These are phyloP conservation scores for Prunus yedoensis DNA, from an alignment of 331 rosid species.

Conservation along the genomic window DNA sequence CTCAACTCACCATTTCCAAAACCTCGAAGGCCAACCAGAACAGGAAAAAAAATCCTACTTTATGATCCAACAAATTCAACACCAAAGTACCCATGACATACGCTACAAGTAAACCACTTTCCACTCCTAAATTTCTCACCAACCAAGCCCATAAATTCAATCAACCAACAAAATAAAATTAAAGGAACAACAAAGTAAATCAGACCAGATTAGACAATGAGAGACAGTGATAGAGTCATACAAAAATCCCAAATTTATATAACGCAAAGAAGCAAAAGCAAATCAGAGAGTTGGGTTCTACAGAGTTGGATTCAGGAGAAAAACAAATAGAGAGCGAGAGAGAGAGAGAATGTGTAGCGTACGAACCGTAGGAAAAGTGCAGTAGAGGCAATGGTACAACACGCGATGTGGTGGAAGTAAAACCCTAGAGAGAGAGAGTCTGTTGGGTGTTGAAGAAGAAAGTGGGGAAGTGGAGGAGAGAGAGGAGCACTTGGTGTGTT, in stretches of 20 bases:
- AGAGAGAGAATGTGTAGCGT: slow-evolving; percentile 10
- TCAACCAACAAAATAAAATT: slow-evolving; percentile 3
- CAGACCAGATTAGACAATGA: slow-evolving; percentile 5
- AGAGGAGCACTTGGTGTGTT: slow-evolving; percentile 47
- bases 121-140: slow-evolving; percentile 3
- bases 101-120: neutral
- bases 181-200: slow-evolving; percentile 5
- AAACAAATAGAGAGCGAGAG: slow-evolving; percentile 7
- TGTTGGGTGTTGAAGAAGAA: slow-evolving; percentile 6
- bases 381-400: slow-evolving; percentile 1
- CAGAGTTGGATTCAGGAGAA: slow-evolving; percentile 9
- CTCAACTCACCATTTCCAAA: slow-evolving; percentile 6
- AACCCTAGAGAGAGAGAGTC: slow-evolving; percentile 41
- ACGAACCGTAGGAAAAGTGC: slow-evolving; percentile 10
- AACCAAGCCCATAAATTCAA: slow-evolving; percentile 6
- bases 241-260: slow-evolving; percentile 27
- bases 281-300: slow-evolving; percentile 28
- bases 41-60: neutral
- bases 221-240: neutral
- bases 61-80: slow-evolving; percentile 14
- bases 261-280: slow-evolving; percentile 9
- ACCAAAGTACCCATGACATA: neutral
- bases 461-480: slow-evolving; percentile 24
- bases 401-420: neutral
- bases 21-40: neutral